A percentile compares a stretch with the other conserved stretches of the same genome.
phyloP scores from a whole-genome alignment of 1,139 yeast species.

The Lodderomyces orthopsilosis region DNA sequence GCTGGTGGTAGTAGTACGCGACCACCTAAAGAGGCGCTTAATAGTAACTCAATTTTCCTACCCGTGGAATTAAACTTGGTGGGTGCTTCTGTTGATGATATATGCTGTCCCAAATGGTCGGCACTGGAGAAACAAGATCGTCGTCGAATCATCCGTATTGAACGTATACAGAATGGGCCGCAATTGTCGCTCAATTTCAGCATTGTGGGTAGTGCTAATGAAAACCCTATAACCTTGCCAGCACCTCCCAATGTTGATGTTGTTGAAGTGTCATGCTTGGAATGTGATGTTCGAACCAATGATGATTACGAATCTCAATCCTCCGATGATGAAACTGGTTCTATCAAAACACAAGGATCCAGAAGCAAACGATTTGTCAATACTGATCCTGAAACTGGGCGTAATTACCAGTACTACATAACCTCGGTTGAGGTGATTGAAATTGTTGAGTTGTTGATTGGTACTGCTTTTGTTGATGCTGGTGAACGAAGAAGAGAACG shows the following conservation, averaged over 20 bases:
- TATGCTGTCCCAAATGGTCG: conserved; percentile 53
- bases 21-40: conserved; percentile 47
- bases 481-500: conserved; percentile 56
- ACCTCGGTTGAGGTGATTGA: conserved; percentile 67
- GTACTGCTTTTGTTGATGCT: conserved; percentile 45
- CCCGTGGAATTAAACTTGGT: conserved; percentile 47
- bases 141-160: conserved; percentile 57
- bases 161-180: conserved; percentile 49
- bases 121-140: conserved; percentile 44
- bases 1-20: conserved; percentile 58
- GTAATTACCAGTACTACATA: conserved; percentile 46
- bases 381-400: conserved; percentile 17
- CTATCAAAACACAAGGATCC: neutral
- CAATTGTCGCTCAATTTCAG: conserved; percentile 47
- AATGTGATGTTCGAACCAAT: conserved; percentile 40
- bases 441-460: conserved; percentile 58
- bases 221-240: conserved; percentile 40
- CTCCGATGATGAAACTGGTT: conserved; percentile 21
- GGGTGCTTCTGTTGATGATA: conserved; percentile 45
- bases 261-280: conserved; percentile 58
- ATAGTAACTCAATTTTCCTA: conserved; percentile 31
- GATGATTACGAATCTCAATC: conserved; percentile 18
- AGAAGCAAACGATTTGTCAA: conserved; percentile 9
- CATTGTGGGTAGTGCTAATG: conserved; percentile 52
- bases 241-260: conserved; percentile 39